Conservation (phyloP, 2,329 filamentous ascomycete species). For the Microcera coccophila region DNA sequence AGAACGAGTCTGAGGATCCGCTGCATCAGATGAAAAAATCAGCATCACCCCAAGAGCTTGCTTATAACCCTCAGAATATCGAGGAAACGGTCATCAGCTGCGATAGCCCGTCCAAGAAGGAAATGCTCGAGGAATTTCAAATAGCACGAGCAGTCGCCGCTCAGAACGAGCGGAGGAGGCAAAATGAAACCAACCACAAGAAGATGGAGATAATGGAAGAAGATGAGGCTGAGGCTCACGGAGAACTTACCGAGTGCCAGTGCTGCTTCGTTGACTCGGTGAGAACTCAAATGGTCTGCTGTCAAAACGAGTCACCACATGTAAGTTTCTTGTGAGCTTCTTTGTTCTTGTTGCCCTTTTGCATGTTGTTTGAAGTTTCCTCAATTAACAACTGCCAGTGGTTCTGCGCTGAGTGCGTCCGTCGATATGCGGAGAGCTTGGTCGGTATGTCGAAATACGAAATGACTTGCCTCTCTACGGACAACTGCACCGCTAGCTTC, state of each 20-base stretch:
- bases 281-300: slow-evolving; percentile 65
- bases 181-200: slow-evolving; percentile 21
- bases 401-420: slow-evolving; percentile 68
- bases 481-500: slow-evolving; percentile 63
- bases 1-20: background rate
- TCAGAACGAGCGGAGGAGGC: slow-evolving; percentile 29
- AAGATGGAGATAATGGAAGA: slow-evolving; percentile 31
- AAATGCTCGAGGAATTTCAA: slow-evolving; percentile 20
- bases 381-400: slow-evolving; percentile 34
- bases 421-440: slow-evolving; percentile 60
- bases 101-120: slow-evolving; percentile 2
- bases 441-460: slow-evolving; percentile 67
- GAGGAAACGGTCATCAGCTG: slow-evolving; percentile 4
- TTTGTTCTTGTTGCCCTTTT: too few species aligned
- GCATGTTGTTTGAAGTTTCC: background rate
- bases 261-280: slow-evolving; percentile 69
- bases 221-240: slow-evolving; percentile 40
- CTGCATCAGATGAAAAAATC: slow-evolving; percentile 13
- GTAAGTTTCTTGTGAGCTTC: slow-evolving; percentile 25
- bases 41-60: background rate
- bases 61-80: slow-evolving; percentile 10
- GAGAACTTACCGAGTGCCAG: slow-evolving; percentile 61
- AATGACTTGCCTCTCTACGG: slow-evolving; percentile 66
- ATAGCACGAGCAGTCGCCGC: slow-evolving; percentile 2
- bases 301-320: slow-evolving; percentile 55